Evolutionary conservation across 1,139 yeast genomes (phyloP), one percentile per base, ranked within the genome.

Genomic region (Nakaseomyces bracarensis): DNA sequence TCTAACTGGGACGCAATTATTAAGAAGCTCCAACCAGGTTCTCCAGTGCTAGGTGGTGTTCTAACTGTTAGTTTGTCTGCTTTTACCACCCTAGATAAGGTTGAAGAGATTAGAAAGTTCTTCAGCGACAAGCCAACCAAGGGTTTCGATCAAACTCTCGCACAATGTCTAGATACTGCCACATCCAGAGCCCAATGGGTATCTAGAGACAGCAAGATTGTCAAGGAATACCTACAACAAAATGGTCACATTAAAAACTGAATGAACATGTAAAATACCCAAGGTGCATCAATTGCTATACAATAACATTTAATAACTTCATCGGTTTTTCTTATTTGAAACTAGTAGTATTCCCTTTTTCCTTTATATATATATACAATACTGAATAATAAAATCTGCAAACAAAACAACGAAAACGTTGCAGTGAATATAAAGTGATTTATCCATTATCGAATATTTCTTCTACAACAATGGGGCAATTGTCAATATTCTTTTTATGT

Each of bases 21-120:
- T 51, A 70, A 75, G 58, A 68, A 72, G 53, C 73, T 85, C 60
- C 95, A 96, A 39, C 86, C 94, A n/a, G 81, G 84, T 22, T 72
- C 82, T 49, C 72, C 86, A 18, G 75, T 87, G 80, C 71, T 89
- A 51, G 82, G 91, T 35, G 70, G 81, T 14, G 79, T 89, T 45
- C 82, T 87, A 30, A 69, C 71, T 38, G 52, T 81, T 40, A 66
- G 79, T 39, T 71, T 84, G 9, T 67, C 80, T 26, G 81, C 84
- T 2, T 83, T 82, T 65, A 75, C 89, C 37, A 72, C 77, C 45
- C 63, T 66, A 43, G 77, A 73, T 39, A 80, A 79, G 53, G 74
- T 76, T 51, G 67, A 70, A 11, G 74, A 71, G 39, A 75, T 84
- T 46, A 70, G 71, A 50, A 60, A 61, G 41, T 85, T 83, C 69